These are phyloP conservation scores for Metschnikowia arizonensis DNA, from an alignment of 805 yeast species.

Conservation along the genomic window DNA sequence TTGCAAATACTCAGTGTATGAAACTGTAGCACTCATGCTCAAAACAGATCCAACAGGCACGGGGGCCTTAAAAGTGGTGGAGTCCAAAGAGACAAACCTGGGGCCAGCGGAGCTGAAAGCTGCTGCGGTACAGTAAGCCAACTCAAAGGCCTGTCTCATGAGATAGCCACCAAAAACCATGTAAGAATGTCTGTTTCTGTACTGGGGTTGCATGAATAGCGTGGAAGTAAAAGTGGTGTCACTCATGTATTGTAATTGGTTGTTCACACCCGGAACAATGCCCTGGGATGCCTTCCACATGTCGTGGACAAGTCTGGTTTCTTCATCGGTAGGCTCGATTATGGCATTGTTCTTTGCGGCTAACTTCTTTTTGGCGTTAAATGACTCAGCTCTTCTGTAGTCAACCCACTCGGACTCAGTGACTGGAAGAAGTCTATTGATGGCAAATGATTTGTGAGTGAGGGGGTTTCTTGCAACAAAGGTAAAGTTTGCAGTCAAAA, in stretches of 20 bases:
- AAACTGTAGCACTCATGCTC: slow-evolving; percentile 75
- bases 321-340: slow-evolving; percentile 63
- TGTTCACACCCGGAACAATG: slow-evolving; percentile 11
- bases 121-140: slow-evolving; percentile 91
- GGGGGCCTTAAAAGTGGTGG: slow-evolving; percentile 88
- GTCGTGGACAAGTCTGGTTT: slow-evolving; percentile 69
- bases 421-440: slow-evolving; percentile 73
- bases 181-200: slow-evolving; percentile 88
- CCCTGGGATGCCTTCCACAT: slow-evolving; percentile 53
- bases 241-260: slow-evolving; percentile 58
- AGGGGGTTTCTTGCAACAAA: slow-evolving; percentile 94
- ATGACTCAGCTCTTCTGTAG: slow-evolving; percentile 83
- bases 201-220: slow-evolving; percentile 93
- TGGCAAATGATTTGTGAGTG: slow-evolving; percentile 85
- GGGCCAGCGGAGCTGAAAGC: slow-evolving; percentile 84
- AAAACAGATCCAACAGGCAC: slow-evolving; percentile 94
- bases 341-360: slow-evolving; percentile 63
- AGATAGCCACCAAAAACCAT: slow-evolving; percentile 95
- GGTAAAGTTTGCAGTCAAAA: slow-evolving; percentile 86
- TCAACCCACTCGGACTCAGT: slow-evolving; percentile 76
- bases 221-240: slow-evolving; percentile 72
- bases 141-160: slow-evolving; percentile 86
- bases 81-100: slow-evolving; percentile 82
- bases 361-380: slow-evolving; percentile 79
- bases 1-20: slow-evolving; percentile 79